Evolutionary conservation across 129 eudicot species (phyloP).

Genomic region (Helianthus annuus): HanXRQr2.0-SUNRISE NC_035437.2:94707490-94707989

Average conservation of each 20-base stretch:
- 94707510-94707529: conserved; percentile 11
- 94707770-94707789: background rate
- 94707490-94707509: conserved; percentile 40
- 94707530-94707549: conserved; percentile 28
- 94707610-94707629: background rate
- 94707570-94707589: conserved; percentile 14
- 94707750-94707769: background rate
- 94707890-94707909: background rate
- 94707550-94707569: conserved; percentile 34
- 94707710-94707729: background rate
- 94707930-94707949: conserved; percentile 18
- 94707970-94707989: conserved; percentile 7
- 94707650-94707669: background rate
- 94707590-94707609: background rate
- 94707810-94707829: background rate
- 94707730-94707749: background rate
- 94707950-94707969: conserved; percentile 8
- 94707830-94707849: background rate
- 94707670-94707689: background rate
- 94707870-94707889: background rate
- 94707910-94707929: background rate
- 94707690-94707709: background rate
- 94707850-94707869: background rate
- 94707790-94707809: background rate
- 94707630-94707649: background rate